Conservation (phyloP, 306 rosid species). For the Corylus avellana region DNA sequence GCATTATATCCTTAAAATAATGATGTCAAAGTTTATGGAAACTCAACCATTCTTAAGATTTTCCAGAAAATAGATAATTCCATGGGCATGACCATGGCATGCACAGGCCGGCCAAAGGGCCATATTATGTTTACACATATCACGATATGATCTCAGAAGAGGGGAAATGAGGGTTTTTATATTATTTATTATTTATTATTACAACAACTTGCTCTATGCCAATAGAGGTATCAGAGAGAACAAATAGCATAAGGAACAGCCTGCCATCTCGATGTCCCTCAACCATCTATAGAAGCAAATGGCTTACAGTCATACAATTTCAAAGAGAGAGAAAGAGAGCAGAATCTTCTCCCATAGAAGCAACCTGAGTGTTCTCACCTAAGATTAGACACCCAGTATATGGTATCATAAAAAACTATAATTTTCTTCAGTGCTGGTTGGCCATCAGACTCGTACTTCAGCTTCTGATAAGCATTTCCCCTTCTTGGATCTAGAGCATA, state of each 20-base stretch:
- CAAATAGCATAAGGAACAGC: neutral
- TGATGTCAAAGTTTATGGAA: neutral
- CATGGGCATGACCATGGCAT: neutral
- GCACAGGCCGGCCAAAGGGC: neutral
- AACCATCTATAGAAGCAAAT: neutral
- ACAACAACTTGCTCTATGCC: neutral
- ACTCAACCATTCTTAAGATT: neutral
- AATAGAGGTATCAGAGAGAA: neutral
- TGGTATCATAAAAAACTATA: neutral
- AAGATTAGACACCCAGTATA: neutral
- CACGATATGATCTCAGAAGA: neutral
- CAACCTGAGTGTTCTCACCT: neutral
- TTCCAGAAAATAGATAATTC: neutral
- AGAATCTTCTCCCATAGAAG: neutral
- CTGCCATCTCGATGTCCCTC: neutral
- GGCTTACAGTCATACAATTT: neutral
- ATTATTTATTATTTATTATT: neutral
- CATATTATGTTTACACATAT: neutral
- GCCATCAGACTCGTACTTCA: neutral
- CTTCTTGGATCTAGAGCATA: neutral
- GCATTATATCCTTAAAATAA: neutral
- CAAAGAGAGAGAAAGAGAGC: neutral
- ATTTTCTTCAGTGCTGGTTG: neutral
- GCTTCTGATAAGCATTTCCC: slow-evolving; percentile 2
- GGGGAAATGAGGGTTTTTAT: neutral